A percentile compares a stretch with the other conserved stretches of the same genome.
Conservation (phyloP, 768 basidiomycete species). For the Lentinula detonsa region DNA sequence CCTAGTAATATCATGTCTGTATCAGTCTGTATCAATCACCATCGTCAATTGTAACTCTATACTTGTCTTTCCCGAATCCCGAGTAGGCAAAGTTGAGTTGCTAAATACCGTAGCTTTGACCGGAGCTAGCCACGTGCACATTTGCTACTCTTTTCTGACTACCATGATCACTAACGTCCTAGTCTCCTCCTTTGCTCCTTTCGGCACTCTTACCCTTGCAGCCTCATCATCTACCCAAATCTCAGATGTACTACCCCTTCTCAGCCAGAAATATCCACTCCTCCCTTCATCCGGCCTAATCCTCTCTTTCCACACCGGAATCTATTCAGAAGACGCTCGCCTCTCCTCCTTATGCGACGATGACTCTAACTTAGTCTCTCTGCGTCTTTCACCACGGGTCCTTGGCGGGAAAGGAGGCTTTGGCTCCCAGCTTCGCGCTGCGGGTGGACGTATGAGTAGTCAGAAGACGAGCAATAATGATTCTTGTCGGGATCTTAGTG, state of each 20-base stretch:
- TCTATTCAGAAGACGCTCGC: slow-evolving; percentile 27
- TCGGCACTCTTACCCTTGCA: slow-evolving; percentile 46
- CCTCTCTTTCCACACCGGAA: slow-evolving; percentile 34
- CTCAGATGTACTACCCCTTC: slow-evolving; percentile 32
- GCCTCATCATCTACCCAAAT: slow-evolving; percentile 35
- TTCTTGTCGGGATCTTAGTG: slow-evolving; percentile 88
- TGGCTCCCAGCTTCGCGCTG: slow-evolving; percentile 92
- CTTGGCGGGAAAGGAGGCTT: slow-evolving; percentile 97
- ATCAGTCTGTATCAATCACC: too few species aligned
- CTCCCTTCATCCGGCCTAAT: slow-evolving; percentile 36
- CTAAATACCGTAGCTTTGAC: neutral
- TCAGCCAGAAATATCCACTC: slow-evolving; percentile 40
- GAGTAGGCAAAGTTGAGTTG: too few species aligned
- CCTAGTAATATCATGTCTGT: too few species aligned
- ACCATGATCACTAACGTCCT: slow-evolving; percentile 47
- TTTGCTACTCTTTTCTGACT: neutral
- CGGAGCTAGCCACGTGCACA: neutral
- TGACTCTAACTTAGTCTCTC: slow-evolving; percentile 40
- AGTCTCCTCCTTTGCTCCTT: slow-evolving; percentile 56
- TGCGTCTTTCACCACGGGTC: slow-evolving; percentile 71
- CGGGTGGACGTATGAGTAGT: slow-evolving; percentile 95
- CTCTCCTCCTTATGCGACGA: slow-evolving; percentile 20
- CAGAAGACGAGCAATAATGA: slow-evolving; percentile 96
- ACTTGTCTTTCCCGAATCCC: too few species aligned
- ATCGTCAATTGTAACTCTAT: too few species aligned